Conservation (phyloP, 306 rosid genomes). For the Corylus avellana region DNA sequence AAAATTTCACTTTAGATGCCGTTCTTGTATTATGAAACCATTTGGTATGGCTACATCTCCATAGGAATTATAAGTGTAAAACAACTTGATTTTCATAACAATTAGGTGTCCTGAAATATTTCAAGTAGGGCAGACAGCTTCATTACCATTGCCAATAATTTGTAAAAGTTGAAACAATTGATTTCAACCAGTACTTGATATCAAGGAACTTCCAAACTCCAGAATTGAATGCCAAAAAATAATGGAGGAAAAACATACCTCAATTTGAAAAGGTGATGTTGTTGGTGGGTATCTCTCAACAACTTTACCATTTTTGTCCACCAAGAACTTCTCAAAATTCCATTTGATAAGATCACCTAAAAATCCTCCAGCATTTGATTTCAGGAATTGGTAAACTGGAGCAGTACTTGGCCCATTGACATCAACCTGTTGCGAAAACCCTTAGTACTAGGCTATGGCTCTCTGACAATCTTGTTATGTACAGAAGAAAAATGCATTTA, state of each 20-base stretch:
- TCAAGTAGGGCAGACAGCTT: not conserved
- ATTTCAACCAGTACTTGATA: not conserved
- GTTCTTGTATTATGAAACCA: not conserved
- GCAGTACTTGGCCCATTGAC: constrained; percentile 95
- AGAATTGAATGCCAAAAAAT: not conserved
- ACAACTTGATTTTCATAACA: not conserved
- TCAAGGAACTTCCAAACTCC: constrained; percentile 2
- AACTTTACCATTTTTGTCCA: constrained; percentile 94
- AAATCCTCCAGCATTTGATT: constrained; percentile 89
- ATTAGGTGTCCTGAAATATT: too few relatives aligned
- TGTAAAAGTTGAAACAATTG: not conserved
- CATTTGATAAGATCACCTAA: constrained; percentile 85
- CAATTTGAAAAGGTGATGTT: constrained; percentile 94
- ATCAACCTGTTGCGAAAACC: constrained; percentile 69
- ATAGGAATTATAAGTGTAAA: not conserved
- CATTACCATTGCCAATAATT: not conserved
- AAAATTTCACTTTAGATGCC: not conserved
- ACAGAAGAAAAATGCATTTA: constrained; percentile 17
- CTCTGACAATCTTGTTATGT: constrained; percentile 19
- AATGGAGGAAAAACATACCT: constrained; percentile 50
- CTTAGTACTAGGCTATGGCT: constrained; percentile 22
- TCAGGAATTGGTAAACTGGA: constrained; percentile 90
- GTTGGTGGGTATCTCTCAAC: constrained; percentile 91
- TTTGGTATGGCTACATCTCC: not conserved
- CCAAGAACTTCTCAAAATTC: constrained; percentile 97